These are phyloP conservation scores for Ligustrum vulgare DNA, from an alignment of 257 asterid species.

Conservation along the genomic window DNA sequence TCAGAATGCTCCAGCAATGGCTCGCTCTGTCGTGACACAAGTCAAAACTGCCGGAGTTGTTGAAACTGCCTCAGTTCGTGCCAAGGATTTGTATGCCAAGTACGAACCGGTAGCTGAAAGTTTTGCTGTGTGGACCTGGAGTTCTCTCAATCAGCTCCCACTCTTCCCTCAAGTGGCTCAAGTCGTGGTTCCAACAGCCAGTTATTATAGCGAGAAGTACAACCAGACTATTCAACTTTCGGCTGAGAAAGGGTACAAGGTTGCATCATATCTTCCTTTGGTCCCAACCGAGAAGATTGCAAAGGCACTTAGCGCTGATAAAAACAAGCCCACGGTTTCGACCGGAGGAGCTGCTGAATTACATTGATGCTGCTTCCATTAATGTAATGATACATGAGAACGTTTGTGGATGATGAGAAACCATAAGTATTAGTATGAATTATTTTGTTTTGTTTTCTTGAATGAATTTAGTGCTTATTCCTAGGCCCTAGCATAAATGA, in stretches of 20 bases:
- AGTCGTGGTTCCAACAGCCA: slow-evolving; percentile 72
- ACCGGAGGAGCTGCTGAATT: slow-evolving; percentile 20
- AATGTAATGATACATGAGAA: too few species aligned
- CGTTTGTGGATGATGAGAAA: too few species aligned
- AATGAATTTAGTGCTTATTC: too few species aligned
- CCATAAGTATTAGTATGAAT: too few species aligned
- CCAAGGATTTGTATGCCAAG: slow-evolving; percentile 70
- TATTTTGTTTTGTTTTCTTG: too few species aligned
- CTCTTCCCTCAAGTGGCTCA: slow-evolving; percentile 69
- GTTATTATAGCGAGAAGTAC: slow-evolving; percentile 64
- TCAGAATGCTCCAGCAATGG: slow-evolving; percentile 66
- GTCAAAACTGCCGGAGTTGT: slow-evolving; percentile 67
- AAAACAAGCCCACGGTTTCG: slow-evolving; percentile 21
- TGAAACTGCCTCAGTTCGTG: slow-evolving; percentile 75
- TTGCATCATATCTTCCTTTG: slow-evolving; percentile 70
- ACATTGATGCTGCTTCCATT: slow-evolving; percentile 18
- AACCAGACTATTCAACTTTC: slow-evolving; percentile 62
- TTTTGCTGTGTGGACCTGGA: slow-evolving; percentile 72
- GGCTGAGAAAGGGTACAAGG: slow-evolving; percentile 72
- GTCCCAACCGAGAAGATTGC: slow-evolving; percentile 79
- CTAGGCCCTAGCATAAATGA: too few species aligned
- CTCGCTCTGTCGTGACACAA: slow-evolving; percentile 62
- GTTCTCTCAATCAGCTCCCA: slow-evolving; percentile 63
- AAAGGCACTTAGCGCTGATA: slow-evolving; percentile 38
- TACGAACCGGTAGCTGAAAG: slow-evolving; percentile 87